Evolutionary conservation across 345 rosid genomes (phyloP), one percentile per base, ranked within the genome.

Genomic region (Camelina neglecta): DNA sequence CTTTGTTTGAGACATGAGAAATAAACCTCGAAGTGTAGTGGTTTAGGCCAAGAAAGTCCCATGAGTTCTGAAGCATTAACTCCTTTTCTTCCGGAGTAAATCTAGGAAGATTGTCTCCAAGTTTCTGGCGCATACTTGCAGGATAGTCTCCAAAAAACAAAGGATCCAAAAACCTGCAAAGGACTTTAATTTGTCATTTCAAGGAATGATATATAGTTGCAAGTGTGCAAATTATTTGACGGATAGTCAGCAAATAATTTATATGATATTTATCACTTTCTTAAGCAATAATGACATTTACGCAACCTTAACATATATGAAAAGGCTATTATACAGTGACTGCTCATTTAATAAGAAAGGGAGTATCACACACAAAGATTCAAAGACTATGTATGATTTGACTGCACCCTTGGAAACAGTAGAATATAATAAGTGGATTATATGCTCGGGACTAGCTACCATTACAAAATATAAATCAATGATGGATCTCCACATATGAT

Each of bases 1-100:
- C 72, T 65, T 44, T 41, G 26, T 81, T 83, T 4, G 83, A 51
- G 33, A 58, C 79, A 79, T 94, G 85, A 82, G 89, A 81, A 55
- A 92, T 83, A 47, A 92, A 81, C 83, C 96, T 90, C 23, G 98
- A 67, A 38, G 98, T 90, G 66, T 94, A 94, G 60, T 94, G 95
- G 83, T 94, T 92, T 47, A 94, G 77, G 65, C 98, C 97, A 73
- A 94, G 68, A 80, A 91, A 94, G 82, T 91, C 97, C 75, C 87
- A 64, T 4, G 92, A 74, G 79, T 83, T 86, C 44, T 80, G 72
- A 58, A 90, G 85, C 80, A 91, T 71, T 47, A 73, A 49, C 69
- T 56, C 80, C 44, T 80, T 84, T 35, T 92, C 98, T 85, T 91
- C 94, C 39, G 84, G 74, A 1, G 88, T 81, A 81, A 93, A 93